Conservation (phyloP, 2,329 filamentous ascomycete species). For the Arthrinium phaeospermum region DNA sequence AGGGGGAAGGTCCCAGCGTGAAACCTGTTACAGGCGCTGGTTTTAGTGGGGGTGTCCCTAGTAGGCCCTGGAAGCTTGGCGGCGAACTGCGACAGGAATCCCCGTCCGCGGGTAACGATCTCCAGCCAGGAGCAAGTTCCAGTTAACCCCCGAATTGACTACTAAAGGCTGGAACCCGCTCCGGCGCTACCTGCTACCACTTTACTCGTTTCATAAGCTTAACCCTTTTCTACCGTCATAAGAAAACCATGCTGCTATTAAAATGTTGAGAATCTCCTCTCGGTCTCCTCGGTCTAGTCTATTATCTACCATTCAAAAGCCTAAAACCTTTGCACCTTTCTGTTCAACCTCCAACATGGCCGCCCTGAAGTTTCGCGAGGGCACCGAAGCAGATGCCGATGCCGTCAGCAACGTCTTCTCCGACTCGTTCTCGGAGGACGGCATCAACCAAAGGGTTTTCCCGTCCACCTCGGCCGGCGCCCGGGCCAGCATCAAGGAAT, state of each 20-base stretch:
- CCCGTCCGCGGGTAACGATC: neutral
- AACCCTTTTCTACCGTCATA: too few relatives aligned
- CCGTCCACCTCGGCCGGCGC: conserved; percentile 14
- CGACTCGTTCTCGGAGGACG: conserved; percentile 30
- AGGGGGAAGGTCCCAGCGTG: neutral
- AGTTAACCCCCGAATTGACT: neutral
- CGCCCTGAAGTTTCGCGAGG: conserved; percentile 28
- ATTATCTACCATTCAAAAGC: neutral
- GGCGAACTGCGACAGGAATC: neutral
- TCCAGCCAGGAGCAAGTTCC: neutral
- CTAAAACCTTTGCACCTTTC: neutral
- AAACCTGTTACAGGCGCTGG: neutral
- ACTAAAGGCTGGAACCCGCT: neutral
- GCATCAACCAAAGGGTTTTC: conserved; percentile 23
- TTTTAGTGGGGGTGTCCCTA: neutral
- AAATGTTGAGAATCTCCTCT: neutral
- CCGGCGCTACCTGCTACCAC: neutral
- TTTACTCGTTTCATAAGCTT: neutral
- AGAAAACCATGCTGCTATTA: too few relatives aligned
- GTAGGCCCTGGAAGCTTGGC: neutral
- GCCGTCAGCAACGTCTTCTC: conserved; percentile 28
- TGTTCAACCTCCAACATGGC: neutral
- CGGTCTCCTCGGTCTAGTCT: neutral
- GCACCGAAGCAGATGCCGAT: conserved; percentile 26
- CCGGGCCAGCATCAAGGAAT: conserved; percentile 21